Percentiles rank a stretch among this genome's conserved stretches.
phyloP scores from a whole-genome alignment of 208 protist genomes.

The Acanthamoeba culbertsoni region DNA sequence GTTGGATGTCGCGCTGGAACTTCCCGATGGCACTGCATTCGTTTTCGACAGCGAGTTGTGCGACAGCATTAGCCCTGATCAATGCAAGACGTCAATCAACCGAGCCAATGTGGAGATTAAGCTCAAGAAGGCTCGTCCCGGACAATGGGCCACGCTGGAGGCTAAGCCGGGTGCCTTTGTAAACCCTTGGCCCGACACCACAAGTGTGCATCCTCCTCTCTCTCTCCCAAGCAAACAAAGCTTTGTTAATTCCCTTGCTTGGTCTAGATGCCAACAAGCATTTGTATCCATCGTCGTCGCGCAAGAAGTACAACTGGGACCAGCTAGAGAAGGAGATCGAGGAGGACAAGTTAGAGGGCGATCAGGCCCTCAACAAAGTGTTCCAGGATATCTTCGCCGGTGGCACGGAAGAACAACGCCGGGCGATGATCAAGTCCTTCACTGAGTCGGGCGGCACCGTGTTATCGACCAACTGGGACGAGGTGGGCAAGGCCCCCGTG shows the following conservation, averaged over 20 bases:
- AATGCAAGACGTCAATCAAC: constrained; percentile 26
- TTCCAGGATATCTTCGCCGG: constrained; percentile 66
- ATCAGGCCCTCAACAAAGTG: constrained; percentile 66
- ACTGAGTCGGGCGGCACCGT: constrained; percentile 68
- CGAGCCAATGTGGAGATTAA: constrained; percentile 64
- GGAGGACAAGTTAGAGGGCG: constrained; percentile 65
- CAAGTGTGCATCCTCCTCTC: background rate
- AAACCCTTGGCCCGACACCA: constrained; percentile 48
- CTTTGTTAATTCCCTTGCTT: background rate
- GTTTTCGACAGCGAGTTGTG: constrained; percentile 60
- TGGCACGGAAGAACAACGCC: constrained; percentile 37
- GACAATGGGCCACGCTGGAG: constrained; percentile 64
- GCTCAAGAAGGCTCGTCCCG: constrained; percentile 57
- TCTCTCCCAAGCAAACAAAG: background rate
- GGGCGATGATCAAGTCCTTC: constrained; percentile 73
- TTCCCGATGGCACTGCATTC: background rate
- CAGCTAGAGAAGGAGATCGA: constrained; percentile 54
- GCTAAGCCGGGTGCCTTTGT: background rate
- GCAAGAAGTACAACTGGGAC: constrained; percentile 68
- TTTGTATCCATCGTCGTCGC: constrained; percentile 64
- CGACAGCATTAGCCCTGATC: constrained; percentile 37
- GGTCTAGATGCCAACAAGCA: constrained; percentile 35
- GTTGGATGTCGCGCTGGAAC: constrained; percentile 35
- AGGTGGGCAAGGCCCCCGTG: background rate
- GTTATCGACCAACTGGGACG: constrained; percentile 70